Base-by-base conservation (phyloP, 1,284 basidiomycete genomes). In the Pseudozyma sp. region DNA sequence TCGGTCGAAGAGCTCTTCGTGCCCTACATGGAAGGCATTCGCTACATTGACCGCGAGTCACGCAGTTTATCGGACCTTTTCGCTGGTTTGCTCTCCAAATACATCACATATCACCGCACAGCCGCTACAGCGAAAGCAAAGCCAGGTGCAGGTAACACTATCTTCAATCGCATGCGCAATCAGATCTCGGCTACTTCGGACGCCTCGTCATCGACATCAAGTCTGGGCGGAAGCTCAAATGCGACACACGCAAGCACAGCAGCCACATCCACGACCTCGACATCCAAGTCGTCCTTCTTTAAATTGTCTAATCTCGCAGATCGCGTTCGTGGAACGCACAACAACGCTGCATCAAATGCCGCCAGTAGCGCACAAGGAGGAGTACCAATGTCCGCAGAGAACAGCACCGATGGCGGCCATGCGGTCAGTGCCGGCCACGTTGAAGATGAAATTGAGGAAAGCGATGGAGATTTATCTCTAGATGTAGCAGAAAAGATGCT, bases 1-100 rank as follows among this genome's bases (percentile, higher is more conserved):
- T 92, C 94, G 0, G 91, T 98, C 89, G 97, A 98, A 76, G 97
- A 99, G 84, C 89, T 99, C 16, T 99, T 99, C 77, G 90, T 95
- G 25, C 93, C 94, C 2, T 98, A 97, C 85, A 92, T 92, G 6
- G 95, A 86, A 55, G 94, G 93, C 2, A 90, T 91, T 61, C 89
- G 94, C 65, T 99, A 99, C 83, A 88, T 99, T 5, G 97, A 99
- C 81, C 90, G 90, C 39, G 97, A 99, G 87, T 92, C 90, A 78
- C 93, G 92, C 85, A 94, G 91, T 82, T 85, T 99, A 52, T 90
- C 91, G 0, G 90, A 93, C 58, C 88, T 98, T 7, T 99, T 96
- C 81, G 90, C 91, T 2, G 89, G 87, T 16, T 89, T 93, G 71
- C 87, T 99, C 39, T 86, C 88, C 19, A 88, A 88, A 62, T 99